A percentile compares a stretch with the other conserved stretches of the same genome.
phyloP scores from a whole-genome alignment of 495 filamentous ascomycete genomes.

The Schizothecium vesticola region DNA sequence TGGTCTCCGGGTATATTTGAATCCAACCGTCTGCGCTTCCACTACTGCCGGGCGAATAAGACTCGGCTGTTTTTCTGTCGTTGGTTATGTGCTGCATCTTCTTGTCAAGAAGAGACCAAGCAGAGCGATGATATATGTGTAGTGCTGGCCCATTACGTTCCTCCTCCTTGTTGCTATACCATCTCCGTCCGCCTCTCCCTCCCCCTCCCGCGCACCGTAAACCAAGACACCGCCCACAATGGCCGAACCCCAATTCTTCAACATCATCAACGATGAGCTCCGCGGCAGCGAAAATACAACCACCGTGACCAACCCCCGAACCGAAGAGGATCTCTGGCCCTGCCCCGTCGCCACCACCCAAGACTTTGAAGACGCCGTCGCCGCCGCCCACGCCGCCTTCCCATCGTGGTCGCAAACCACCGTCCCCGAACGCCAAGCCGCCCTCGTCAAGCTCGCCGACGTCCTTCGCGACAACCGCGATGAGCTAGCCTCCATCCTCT shows the following conservation, averaged over 20 bases:
- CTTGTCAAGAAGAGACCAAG: not conserved
- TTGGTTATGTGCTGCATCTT: not conserved
- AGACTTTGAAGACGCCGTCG: conserved; percentile 49
- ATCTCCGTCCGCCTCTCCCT: no score
- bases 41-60: conserved; percentile 5
- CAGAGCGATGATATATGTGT: not conserved
- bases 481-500: conserved; percentile 34
- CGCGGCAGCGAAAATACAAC: conserved; percentile 31
- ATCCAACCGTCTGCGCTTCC: not conserved
- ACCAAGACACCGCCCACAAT: conserved; percentile 9
- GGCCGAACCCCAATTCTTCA: conserved; percentile 35
- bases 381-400: conserved; percentile 42
- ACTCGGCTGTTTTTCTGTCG: not conserved
- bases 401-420: conserved; percentile 39
- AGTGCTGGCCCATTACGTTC: not conserved
- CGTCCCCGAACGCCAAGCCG: conserved; percentile 45
- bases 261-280: conserved; percentile 43
- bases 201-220: not conserved
- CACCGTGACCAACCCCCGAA: conserved; percentile 42
- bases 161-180: not conserved
- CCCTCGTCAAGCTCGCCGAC: conserved; percentile 48
- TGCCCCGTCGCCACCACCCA: conserved; percentile 37
- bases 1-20: conserved; percentile 11
- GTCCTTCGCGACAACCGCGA: conserved; percentile 30
- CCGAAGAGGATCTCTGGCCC: conserved; percentile 43